A percentile compares a stretch with the other conserved stretches of the same genome.
Conservation (phyloP, 257 asterid species). For the Capsicum baccatum region DNA sequence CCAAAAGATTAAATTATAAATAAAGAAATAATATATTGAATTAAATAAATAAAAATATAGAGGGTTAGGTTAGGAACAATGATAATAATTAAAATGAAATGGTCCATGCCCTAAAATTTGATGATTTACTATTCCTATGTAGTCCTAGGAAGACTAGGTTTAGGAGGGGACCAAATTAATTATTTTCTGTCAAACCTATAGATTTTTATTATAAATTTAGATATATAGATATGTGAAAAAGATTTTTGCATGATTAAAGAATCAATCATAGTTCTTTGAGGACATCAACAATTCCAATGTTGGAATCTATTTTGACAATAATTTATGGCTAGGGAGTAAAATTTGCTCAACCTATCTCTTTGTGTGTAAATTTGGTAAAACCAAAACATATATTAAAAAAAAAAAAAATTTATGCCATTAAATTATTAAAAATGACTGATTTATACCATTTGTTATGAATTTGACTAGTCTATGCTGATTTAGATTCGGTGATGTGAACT, state of each 20-base stretch:
- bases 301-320: conserved; percentile 23
- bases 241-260: conserved; percentile 14
- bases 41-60: background rate
- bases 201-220: background rate
- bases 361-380: background rate
- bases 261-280: background rate
- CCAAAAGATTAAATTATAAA: background rate
- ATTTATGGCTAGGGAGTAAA: background rate
- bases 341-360: background rate
- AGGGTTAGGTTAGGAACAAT: background rate
- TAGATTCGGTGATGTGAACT: too few species aligned
- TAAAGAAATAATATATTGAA: background rate
- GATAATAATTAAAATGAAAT: conserved; percentile 13
- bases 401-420: too few species aligned
- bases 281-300: conserved; percentile 22
- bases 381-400: background rate
- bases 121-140: background rate
- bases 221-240: conserved; percentile 14
- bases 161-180: conserved; percentile 18
- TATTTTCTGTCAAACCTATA: background rate
- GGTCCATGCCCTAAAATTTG: conserved; percentile 24
- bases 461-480: too few species aligned
- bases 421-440: too few species aligned
- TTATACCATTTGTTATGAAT: too few species aligned
- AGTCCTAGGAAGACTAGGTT: conserved; percentile 4